Percentiles rank a stretch among this genome's conserved stretches.
These are phyloP conservation scores for Hortaea werneckii DNA, from an alignment of 2,329 filamentous ascomycete species.

Conservation along the genomic window DNA sequence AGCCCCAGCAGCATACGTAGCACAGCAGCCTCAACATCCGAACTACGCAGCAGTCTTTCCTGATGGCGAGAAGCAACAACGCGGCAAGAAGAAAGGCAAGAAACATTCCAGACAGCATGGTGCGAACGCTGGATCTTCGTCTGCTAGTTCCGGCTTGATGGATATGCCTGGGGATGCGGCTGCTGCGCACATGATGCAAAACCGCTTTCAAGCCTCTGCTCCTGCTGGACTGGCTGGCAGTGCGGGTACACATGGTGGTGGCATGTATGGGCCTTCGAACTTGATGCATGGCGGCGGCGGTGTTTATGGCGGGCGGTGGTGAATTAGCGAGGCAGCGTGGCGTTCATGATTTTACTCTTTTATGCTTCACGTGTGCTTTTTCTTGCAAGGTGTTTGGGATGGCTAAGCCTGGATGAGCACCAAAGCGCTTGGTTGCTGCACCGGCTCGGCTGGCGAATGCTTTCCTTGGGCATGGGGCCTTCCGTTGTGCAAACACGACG, in stretches of 20 bases:
- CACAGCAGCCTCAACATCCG: too few relatives aligned
- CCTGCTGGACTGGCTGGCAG: constrained; percentile 3
- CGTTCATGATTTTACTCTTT: constrained; percentile 1
- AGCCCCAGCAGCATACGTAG: neutral
- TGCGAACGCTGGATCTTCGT: constrained; percentile 6
- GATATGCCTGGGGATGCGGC: constrained; percentile 4
- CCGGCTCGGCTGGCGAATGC: neutral
- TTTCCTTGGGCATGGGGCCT: neutral
- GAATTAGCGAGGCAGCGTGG: constrained; percentile 7
- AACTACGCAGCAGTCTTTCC: constrained; percentile 3
- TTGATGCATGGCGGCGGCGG: constrained; percentile 22
- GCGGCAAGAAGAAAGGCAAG: constrained; percentile 13
- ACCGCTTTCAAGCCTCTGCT: constrained; percentile 10
- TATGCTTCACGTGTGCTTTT: neutral
- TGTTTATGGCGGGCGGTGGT: constrained; percentile 20
- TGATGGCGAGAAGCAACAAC: constrained; percentile 9
- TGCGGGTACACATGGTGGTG: constrained; percentile 9
- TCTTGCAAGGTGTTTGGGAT: constrained; percentile 6
- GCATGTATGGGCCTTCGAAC: constrained; percentile 14
- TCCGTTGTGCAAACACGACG: too few relatives aligned
- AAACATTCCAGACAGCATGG: constrained; percentile 7
- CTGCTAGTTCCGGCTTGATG: constrained; percentile 4
- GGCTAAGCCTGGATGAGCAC: neutral
- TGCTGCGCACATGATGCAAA: constrained; percentile 10
- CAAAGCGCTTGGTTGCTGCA: constrained; percentile 1